Conservation (phyloP, 176 grass and related monocot genomes). For the Juncus effusus region DNA sequence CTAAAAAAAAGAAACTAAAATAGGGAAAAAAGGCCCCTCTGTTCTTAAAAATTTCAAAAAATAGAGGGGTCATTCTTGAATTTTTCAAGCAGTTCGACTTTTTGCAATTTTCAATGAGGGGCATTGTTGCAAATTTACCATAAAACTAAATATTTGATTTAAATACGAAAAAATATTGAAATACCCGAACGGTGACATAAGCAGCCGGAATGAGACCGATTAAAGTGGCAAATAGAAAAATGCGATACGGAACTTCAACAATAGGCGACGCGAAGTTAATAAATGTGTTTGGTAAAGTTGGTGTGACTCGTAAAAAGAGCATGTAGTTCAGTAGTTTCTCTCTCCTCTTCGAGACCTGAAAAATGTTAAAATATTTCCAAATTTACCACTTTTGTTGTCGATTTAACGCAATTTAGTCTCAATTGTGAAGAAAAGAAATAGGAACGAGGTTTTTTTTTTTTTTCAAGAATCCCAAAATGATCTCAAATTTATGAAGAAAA, state of each 20-base stretch:
- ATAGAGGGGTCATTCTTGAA: no score
- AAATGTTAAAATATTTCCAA: not conserved
- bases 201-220: conserved; percentile 88
- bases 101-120: not conserved
- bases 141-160: not conserved
- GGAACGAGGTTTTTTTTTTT: not conserved
- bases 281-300: conserved; percentile 96
- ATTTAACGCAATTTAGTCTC: not conserved
- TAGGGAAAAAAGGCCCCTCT: not conserved
- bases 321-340: conserved; percentile 97
- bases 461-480: no score
- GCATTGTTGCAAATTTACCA: not conserved
- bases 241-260: conserved; percentile 93
- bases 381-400: conserved; percentile 7
- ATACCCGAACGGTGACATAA: conserved; percentile 87
- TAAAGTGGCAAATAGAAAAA: conserved; percentile 70
- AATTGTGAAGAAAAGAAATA: not conserved
- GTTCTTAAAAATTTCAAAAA: no score
- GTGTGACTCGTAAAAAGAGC: conserved; percentile 92
- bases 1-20: no score
- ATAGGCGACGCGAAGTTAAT: conserved; percentile 98
- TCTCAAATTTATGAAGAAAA: no score
- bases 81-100: no score
- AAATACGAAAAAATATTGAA: not conserved
- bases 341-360: conserved; percentile 91